Evolutionary conservation across 2,329 filamentous ascomycete genomes (phyloP), one percentile per base, ranked within the genome.

Genomic region (Neofusicoccum cordaticola): DNA sequence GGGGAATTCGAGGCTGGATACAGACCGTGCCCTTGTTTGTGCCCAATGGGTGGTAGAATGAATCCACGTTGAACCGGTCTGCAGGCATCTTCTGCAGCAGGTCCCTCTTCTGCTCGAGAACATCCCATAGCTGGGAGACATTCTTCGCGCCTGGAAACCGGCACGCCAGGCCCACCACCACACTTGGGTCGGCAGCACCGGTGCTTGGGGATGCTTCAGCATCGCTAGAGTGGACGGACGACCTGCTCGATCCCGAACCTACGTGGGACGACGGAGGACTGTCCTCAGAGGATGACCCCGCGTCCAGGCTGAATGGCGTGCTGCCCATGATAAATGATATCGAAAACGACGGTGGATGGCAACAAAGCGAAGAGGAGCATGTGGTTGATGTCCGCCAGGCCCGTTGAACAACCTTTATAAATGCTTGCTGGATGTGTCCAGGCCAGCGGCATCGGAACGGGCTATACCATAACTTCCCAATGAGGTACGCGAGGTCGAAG

Each of bases 81-180:
- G 64, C 13, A 1, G 77, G 73, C 2, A 74, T 69, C 0, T 70
- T 62, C 39, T 67, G 77, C 2, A 69, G 69, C 0, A 78, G 78
- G 7, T 77, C 71, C 0, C 72, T 65, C 0, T 74, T 74, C 0
- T 65, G 35, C 15, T 70, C 65, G 19, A 65, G 50, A 50, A 74
- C 58, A 51, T 73, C 69, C 70, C 70, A 75, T 17, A 75, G 72
- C 34, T 74, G 69, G 48, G 72, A 69, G 1, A 70, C 70, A 1
- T 68, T 70, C 8, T 65, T 67, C 5, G 69, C 70, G 17, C 73
- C 72, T 1, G 73, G 68, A 17, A 73, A 67, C 13, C 73, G 68
- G 53, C 70, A 72, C 15, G 73, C 70, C 66, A 78, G 75, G 42
- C 78, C 79, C 64, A 80, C 72, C n/a, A 81, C 74, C 15, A 78